Evolutionary conservation across 2,329 filamentous ascomycete genomes (phyloP), one percentile per base, ranked within the genome.

Genomic region (Sphaceloma murrayae): DNA sequence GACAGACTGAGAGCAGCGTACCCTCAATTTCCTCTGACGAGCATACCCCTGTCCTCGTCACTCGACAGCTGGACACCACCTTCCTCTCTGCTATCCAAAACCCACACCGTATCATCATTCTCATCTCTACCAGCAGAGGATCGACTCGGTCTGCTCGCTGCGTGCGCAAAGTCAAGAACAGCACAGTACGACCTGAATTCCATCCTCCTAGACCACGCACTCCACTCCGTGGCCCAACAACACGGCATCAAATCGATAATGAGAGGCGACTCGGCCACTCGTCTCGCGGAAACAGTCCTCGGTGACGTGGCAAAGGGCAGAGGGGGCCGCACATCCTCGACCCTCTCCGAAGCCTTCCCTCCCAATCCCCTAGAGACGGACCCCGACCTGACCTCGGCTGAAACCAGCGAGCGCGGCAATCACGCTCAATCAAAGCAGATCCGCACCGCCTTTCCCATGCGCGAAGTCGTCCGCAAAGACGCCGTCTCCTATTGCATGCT

Each of bases 261-360:
- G 1, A 81, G 91, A 62, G 88, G 85, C 16, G 80, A 89, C 63
- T 93, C 78, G 52, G 94, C 91, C 14, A 95, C 87, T 4, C 77
- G 80, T 11, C 77, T 98, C 21, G 89, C 91, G 3, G 85, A 89
- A 53, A 79, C 85, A 56, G 85, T 86, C 0, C 75, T 98, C 10
- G 73, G 85, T 5, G 85, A 91, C 64, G 87, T 89, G 2, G 87
- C 89, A 17, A 95, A 94, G 64, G 91, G 91, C 1, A 75, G 89
- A 38, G 91, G 89, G 1, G 87, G 82, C 53, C 77, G 82, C 3
- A 66, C 96, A 14, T 85, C 88, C 1, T 89, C 82, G 78, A 77
- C 84, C 53, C 75, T 88, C 11, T 77, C 79, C 40, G 91, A 96
- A 59, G 87, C 86, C 4, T 63, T 11, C 14, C 10, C 31, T 34